Percentiles rank a stretch among this genome's conserved stretches.
phyloP scores from a whole-genome alignment of 2,329 filamentous ascomycete species.

The Alternaria sp. region DNA sequence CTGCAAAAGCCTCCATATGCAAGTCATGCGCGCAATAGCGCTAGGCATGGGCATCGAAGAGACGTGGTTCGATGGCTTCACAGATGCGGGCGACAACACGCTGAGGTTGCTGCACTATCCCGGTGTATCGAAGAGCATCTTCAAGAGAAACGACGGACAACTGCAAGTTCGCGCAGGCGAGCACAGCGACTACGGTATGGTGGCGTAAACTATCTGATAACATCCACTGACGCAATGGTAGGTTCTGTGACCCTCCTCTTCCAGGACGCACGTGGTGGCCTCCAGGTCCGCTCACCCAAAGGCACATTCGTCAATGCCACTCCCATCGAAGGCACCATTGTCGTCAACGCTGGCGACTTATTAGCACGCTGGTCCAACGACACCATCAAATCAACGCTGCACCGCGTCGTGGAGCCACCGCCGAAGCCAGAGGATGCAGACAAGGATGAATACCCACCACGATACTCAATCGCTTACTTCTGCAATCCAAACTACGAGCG shows the following conservation, averaged over 20 bases:
- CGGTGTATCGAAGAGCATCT: slow-evolving; percentile 69
- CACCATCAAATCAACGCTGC: slow-evolving; percentile 86
- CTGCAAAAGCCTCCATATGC: slow-evolving; percentile 76
- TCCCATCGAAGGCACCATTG: slow-evolving; percentile 81
- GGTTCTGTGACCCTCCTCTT: slow-evolving; percentile 54
- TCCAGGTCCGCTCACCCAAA: slow-evolving; percentile 73
- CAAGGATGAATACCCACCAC: slow-evolving; percentile 69
- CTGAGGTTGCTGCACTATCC: slow-evolving; percentile 82
- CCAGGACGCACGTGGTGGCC: slow-evolving; percentile 65
- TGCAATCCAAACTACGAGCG: slow-evolving; percentile 84
- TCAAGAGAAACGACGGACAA: slow-evolving; percentile 70
- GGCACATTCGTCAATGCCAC: slow-evolving; percentile 83
- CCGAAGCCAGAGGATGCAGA: slow-evolving; percentile 55
- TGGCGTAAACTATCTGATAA: fast-evolving
- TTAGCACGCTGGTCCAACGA: slow-evolving; percentile 91
- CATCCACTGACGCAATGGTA: slow-evolving; percentile 28
- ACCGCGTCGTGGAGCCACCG: slow-evolving; percentile 88
- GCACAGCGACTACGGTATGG: slow-evolving; percentile 71
- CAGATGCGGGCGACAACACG: slow-evolving; percentile 62
- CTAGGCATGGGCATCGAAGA: slow-evolving; percentile 78
- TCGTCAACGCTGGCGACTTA: slow-evolving; percentile 89
- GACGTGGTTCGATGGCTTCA: slow-evolving; percentile 78
- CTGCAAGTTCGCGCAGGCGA: slow-evolving; percentile 80
- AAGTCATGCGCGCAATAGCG: slow-evolving; percentile 85
- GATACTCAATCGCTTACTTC: slow-evolving; percentile 91